Evolutionary conservation across 257 asterid species (phyloP).

Genomic region (Gentiana dahurica): DNA sequence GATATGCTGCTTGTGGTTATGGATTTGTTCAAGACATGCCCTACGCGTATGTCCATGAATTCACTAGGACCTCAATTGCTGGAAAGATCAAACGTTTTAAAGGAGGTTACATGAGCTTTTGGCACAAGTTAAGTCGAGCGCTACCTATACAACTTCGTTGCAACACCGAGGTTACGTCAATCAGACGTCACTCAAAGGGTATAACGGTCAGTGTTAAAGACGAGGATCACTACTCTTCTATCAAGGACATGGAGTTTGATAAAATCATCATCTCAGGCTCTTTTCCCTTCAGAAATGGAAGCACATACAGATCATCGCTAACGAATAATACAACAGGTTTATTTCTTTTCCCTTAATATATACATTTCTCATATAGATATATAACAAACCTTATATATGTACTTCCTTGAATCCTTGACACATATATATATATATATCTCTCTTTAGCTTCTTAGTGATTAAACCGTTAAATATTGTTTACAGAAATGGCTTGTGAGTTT

Average conservation of each 20-base stretch:
- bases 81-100: conserved; percentile 57
- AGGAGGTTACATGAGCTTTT: conserved; percentile 64
- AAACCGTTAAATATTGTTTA: no score
- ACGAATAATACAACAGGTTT: conserved; percentile 19
- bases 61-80: conserved; percentile 62
- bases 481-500: conserved; percentile 27
- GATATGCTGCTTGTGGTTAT: conserved; percentile 73
- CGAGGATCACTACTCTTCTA: conserved; percentile 9
- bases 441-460: no score
- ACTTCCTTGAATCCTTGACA: no score
- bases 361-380: no score
- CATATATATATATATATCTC: no score
- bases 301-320: conserved; percentile 33
- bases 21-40: conserved; percentile 74
- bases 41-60: conserved; percentile 56
- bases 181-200: conserved; percentile 28
- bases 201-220: conserved; percentile 22
- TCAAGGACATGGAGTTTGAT: conserved; percentile 37
- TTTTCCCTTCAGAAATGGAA: conserved; percentile 45
- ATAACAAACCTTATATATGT: no score
- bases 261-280: conserved; percentile 58
- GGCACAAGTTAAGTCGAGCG: conserved; percentile 40
- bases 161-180: conserved; percentile 37
- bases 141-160: conserved; percentile 38
- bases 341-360: background rate